Evolutionary conservation across 371 early-diverging fungal genomes (phyloP).

Genomic region (Saksenaea oblongispora): DNA sequence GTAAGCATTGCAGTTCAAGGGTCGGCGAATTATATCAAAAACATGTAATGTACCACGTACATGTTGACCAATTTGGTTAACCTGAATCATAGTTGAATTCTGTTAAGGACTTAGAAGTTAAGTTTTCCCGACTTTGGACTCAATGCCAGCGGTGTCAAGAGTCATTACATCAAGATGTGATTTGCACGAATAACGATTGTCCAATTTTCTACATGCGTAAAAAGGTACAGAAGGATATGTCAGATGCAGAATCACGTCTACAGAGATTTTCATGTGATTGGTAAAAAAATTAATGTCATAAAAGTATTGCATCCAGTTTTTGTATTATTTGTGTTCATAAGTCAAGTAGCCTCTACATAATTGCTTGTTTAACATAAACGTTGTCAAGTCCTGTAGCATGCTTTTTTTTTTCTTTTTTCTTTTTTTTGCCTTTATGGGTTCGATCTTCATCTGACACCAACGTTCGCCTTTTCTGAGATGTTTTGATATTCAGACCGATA

Average conservation of each 20-base stretch:
- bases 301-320: neutral
- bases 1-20: constrained; percentile 75
- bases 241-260: constrained; percentile 66
- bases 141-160: constrained; percentile 99
- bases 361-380: too few relatives aligned
- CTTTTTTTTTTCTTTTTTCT: too few relatives aligned
- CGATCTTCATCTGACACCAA: too few relatives aligned
- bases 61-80: neutral
- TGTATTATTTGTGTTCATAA: too few relatives aligned
- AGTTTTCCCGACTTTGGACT: constrained; percentile 94
- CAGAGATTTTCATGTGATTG: constrained; percentile 67
- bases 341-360: too few relatives aligned
- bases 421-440: too few relatives aligned
- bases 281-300: constrained; percentile 28
- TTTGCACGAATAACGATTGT: constrained; percentile 98
- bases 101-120: constrained; percentile 76
- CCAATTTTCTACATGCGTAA: constrained; percentile 99
- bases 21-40: constrained; percentile 79
- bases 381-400: too few relatives aligned
- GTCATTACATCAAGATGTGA: constrained; percentile 94
- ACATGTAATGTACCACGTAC: constrained; percentile 41
- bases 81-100: constrained; percentile 33
- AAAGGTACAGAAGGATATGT: constrained; percentile 96
- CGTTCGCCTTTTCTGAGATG: too few relatives aligned
- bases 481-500: too few relatives aligned